Percentiles rank a stretch among this genome's conserved stretches.
phyloP scores from a whole-genome alignment of 352 stramenopile genomes.

The Plasmopara muralis region DNA sequence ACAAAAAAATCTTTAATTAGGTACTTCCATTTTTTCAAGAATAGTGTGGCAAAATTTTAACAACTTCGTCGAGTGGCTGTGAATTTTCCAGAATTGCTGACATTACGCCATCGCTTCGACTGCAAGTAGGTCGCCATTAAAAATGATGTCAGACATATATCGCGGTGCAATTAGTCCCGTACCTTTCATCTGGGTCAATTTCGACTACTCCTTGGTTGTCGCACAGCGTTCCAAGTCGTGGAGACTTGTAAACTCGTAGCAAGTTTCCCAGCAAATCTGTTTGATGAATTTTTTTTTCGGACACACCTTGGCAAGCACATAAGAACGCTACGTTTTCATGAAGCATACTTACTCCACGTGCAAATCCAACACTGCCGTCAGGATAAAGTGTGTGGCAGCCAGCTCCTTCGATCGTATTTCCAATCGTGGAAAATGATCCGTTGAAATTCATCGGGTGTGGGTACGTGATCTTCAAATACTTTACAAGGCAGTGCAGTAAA shows the following conservation, averaged over 20 bases:
- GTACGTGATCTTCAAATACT: constrained; percentile 68
- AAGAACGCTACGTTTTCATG: constrained; percentile 71
- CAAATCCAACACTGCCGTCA: constrained; percentile 70
- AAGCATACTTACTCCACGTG: constrained; percentile 65
- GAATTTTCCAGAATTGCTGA: constrained; percentile 39
- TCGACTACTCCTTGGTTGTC: constrained; percentile 23
- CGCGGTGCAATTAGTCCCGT: too few relatives aligned
- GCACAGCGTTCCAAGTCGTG: constrained; percentile 34
- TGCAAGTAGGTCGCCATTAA: too few relatives aligned
- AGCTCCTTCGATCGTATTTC: constrained; percentile 65
- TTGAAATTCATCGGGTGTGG: constrained; percentile 82
- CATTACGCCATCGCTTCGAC: constrained; percentile 7
- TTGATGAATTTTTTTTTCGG: constrained; percentile 25
- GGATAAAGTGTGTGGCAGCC: constrained; percentile 81
- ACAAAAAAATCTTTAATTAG: too few relatives aligned
- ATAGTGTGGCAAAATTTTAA: constrained; percentile 64
- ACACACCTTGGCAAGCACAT: constrained; percentile 42
- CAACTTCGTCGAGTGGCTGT: constrained; percentile 39
- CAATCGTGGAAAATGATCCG: constrained; percentile 84
- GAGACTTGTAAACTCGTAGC: constrained; percentile 43
- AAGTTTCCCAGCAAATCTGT: constrained; percentile 67
- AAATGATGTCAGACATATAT: background rate
- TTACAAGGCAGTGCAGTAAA: constrained; percentile 54
- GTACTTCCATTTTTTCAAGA: constrained; percentile 26
- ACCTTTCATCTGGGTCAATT: constrained; percentile 8